Base-by-base conservation (phyloP, 1,139 yeast genomes). In the Pichia sp. region DNA sequence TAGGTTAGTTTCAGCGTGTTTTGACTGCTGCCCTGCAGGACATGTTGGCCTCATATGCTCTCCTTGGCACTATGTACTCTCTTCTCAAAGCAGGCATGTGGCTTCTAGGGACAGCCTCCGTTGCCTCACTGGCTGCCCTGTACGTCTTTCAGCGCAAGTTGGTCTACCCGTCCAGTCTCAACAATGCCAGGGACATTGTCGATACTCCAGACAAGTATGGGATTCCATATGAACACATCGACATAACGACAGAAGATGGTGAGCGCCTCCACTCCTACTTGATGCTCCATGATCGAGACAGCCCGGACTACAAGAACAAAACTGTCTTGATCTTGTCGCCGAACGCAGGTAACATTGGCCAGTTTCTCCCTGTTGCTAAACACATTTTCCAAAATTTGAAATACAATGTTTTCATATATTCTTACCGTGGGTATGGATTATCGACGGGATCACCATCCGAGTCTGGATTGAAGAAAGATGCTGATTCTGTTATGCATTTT, bases 311-410 rank as follows among this genome's bases (percentile, higher is more conserved):
- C 45, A 59, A 68, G 26, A 71, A 75, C 51, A 81, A 82, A 48
- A 89, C 98, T 0, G 71, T 91, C 8, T 58, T 93, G 36, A 71
- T 91, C 25, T 69, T 88, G 42, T 81, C 88, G 34, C 98, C 98
- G 4, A 91, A 91, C 62, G 98, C 97, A 3, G 98, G 98, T 4
- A 91, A 93, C 60, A 91, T 91, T 43, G 98, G 98, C 28, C 91
- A 86, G 58, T 81, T 88, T 19, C 67, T 91, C 41, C 96, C 97
- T 1, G 74, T 88, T 7, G 95, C 84, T 1, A 71, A 80, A 40
- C 64, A 82, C 14, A 79, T 91, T 50, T 84, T 77, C 61, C 65
- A 70, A 42, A 67, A 71, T 36, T 71, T 84, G 60, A 75, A 77
- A 12, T 78, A 80, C 61, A 88, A 91, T 59, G 96, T 89, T 2